Evolutionary conservation across 345 rosid species (phyloP).

Genomic region (Viola odorata): DNA sequence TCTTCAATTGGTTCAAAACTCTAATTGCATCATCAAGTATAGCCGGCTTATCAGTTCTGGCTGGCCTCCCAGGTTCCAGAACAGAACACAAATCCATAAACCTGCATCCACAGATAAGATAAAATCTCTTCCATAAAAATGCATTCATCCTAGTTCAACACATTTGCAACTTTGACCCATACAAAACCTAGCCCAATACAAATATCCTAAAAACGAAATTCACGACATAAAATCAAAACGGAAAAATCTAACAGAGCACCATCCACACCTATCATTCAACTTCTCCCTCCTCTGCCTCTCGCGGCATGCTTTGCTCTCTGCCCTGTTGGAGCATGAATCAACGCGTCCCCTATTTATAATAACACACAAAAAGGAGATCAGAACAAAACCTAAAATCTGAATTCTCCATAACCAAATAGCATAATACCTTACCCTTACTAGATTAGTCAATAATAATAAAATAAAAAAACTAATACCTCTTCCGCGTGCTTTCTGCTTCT

Average conservation of each 20-base stretch:
- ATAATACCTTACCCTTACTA: background rate
- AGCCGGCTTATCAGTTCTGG: slow-evolving; percentile 23
- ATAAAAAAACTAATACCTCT: slow-evolving; percentile 15
- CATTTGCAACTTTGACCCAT: background rate
- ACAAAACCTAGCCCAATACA: background rate
- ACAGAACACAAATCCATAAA: slow-evolving; percentile 27
- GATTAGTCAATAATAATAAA: too few species aligned
- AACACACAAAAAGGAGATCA: background rate
- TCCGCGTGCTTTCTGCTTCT: slow-evolving; percentile 11
- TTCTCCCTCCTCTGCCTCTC: slow-evolving; percentile 30
- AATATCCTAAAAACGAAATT: background rate
- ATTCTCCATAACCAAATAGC: background rate
- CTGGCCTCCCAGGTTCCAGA: slow-evolving; percentile 30
- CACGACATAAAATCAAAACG: background rate
- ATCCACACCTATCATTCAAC: slow-evolving; percentile 27
- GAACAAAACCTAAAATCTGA: background rate
- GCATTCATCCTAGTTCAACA: background rate
- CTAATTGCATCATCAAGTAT: slow-evolving; percentile 29
- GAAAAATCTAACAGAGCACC: background rate
- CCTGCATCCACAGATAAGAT: slow-evolving; percentile 14
- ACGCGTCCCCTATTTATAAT: slow-evolving; percentile 15
- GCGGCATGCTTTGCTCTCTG: slow-evolving; percentile 26
- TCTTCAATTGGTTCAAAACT: slow-evolving; percentile 22
- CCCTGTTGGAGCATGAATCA: slow-evolving; percentile 14
- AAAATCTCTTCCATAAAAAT: background rate